A percentile compares a stretch with the other conserved stretches of the same genome.
These are phyloP conservation scores for Saccharomyces hybrid DNA, from an alignment of 1,139 yeast species.

Conservation along the genomic window DNA sequence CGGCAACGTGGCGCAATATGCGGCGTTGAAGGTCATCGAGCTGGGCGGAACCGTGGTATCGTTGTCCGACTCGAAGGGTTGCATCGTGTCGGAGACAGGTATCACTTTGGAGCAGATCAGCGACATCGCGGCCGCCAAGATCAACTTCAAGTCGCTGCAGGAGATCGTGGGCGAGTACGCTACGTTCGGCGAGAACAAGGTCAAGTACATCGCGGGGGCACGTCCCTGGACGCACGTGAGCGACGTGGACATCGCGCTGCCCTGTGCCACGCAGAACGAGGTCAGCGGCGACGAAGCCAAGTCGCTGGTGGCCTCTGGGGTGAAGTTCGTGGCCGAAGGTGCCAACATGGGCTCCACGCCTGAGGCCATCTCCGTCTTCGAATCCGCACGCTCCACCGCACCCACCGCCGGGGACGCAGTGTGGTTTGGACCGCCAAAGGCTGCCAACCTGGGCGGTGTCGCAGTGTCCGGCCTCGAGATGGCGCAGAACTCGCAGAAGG, in stretches of 20 bases:
- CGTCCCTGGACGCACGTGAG: slow-evolving; percentile 96
- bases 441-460: slow-evolving; percentile 99
- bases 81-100: slow-evolving; percentile 69
- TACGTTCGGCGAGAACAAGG: slow-evolving; percentile 49
- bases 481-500: slow-evolving; percentile 98
- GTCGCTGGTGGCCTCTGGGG: slow-evolving; percentile 85
- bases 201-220: slow-evolving; percentile 81
- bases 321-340: slow-evolving; percentile 93
- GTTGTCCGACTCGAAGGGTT: slow-evolving; percentile 88
- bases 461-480: slow-evolving; percentile 96
- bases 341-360: slow-evolving; percentile 98
- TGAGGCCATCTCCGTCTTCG: slow-evolving; percentile 92
- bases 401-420: slow-evolving; percentile 43
- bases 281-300: slow-evolving; percentile 94
- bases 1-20: slow-evolving; percentile 98
- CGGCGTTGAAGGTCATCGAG: slow-evolving; percentile 94
- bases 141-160: slow-evolving; percentile 68
- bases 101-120: slow-evolving; percentile 73
- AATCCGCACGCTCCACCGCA: slow-evolving; percentile 63
- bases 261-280: slow-evolving; percentile 98
- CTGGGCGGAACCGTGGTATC: slow-evolving; percentile 93
- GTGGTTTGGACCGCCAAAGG: slow-evolving; percentile 99
- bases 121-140: slow-evolving; percentile 72
- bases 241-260: slow-evolving; percentile 88
- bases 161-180: slow-evolving; percentile 55